phyloP scores from a whole-genome alignment of 805 yeast species.

The Suhomyces sp. region DNA sequence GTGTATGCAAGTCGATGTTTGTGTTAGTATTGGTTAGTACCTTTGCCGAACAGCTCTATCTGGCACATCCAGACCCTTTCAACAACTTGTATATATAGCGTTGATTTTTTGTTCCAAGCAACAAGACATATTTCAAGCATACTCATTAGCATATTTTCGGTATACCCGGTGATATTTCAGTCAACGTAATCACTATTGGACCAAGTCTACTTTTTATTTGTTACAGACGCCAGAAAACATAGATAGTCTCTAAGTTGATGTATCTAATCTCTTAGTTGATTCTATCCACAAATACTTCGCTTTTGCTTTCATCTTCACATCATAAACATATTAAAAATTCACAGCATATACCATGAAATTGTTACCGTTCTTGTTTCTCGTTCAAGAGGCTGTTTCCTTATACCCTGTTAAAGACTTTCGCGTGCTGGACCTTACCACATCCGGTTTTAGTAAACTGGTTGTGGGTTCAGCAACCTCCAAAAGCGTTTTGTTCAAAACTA shows the following conservation, averaged over 20 bases:
- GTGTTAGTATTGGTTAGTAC: background rate
- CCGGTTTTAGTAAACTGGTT: background rate
- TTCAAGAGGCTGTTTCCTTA: slow-evolving; percentile 1
- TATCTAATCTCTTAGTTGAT: background rate
- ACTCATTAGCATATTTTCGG: background rate
- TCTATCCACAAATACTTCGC: too few relatives aligned
- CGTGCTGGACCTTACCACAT: slow-evolving; percentile 4
- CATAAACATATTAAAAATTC: background rate
- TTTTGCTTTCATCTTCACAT: background rate
- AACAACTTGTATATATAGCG: background rate
- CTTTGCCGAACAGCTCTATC: background rate
- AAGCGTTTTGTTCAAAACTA: background rate
- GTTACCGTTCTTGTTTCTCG: background rate
- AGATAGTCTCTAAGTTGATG: too few relatives aligned
- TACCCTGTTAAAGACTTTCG: slow-evolving; percentile 13
- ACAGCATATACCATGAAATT: background rate
- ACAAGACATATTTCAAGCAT: background rate
- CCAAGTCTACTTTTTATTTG: background rate
- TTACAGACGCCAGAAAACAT: background rate
- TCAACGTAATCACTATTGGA: background rate
- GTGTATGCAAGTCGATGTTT: background rate
- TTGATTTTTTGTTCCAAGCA: background rate
- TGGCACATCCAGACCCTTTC: background rate
- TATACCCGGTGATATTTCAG: background rate
- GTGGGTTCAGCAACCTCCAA: background rate